Base-by-base conservation (phyloP, 1,284 basidiomycete species). In the Kwoniella shivajii region DNA sequence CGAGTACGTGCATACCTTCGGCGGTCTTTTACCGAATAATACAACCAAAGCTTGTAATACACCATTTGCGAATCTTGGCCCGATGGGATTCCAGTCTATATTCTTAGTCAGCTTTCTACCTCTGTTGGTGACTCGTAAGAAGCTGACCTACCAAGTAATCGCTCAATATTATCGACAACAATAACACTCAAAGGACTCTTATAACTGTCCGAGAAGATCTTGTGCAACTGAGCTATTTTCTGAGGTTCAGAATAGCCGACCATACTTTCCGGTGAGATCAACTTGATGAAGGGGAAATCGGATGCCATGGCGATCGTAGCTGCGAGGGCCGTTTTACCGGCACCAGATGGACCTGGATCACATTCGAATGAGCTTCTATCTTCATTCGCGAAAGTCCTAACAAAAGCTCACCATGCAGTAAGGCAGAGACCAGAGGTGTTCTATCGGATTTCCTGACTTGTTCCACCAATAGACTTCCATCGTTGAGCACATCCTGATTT, bases 131-230 rank as follows among this genome's bases (percentile, higher is more conserved):
- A 42, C 7, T 7, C 41, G 10, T 4, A 24, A 22, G 20, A 13
- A 9, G 0, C 11, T 16, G 20, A 75, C 85, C 62, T 54, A 90
- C 91, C 91, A 50, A 96, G 82, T 56, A 96, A 80, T 37, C 93
- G 85, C 77, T 97, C 93, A 59, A 97, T 83, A 66, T 86, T 91
- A 72, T 99, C 96, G n/a, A 99, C 88, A 13, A 99, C 92, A 57
- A 99, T 87, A 11, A 98, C 90, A 72, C 93, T 97, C 66, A 96
- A 73, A 3, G 95, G 94, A 81, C 90, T 93, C 84, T 98, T 99
- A 81, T 98, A 96, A 64, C 91, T 92, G 79, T 99, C 96, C 59
- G 85, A 84, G 78, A 99, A 99, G 10, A 94, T 85, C 79, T 96
- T 98, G 78, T 87, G 90, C 68, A 99, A 89, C 7, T 93, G 86